Conservation (phyloP, 257 asterid species). For the Penstemon barbatus region DNA sequence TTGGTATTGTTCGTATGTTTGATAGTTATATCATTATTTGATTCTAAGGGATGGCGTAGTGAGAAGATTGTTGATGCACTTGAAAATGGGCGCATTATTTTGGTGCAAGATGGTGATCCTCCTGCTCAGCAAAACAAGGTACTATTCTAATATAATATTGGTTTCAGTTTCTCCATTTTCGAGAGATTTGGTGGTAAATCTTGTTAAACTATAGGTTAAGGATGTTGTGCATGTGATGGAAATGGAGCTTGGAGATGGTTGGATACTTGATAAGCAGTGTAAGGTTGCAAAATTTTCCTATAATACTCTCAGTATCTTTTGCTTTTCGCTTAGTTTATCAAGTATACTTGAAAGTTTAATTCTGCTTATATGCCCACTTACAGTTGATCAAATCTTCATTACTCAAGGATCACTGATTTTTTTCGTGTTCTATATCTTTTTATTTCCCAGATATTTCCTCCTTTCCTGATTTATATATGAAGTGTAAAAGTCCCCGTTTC, state of each 20-base stretch:
- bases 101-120: conserved; percentile 77
- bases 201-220: conserved; percentile 48
- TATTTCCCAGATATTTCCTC: background rate
- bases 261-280: conserved; percentile 62
- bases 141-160: conserved; percentile 16
- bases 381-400: background rate
- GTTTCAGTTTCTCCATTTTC: conserved; percentile 10
- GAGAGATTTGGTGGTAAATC: conserved; percentile 12
- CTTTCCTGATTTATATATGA: background rate
- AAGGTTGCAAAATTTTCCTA: conserved; percentile 42
- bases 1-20: background rate
- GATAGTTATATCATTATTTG: conserved; percentile 14
- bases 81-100: conserved; percentile 55
- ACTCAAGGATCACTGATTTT: conserved; percentile 5
- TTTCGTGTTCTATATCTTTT: background rate
- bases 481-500: background rate
- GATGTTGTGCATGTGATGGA: conserved; percentile 76
- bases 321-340: background rate
- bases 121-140: conserved; percentile 64
- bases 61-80: conserved; percentile 49
- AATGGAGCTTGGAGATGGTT: conserved; percentile 83
- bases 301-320: background rate
- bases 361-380: background rate
- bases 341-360: background rate
- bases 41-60: conserved; percentile 66